Evolutionary conservation across 1,284 basidiomycete genomes (phyloP).

Genomic region (Cystobasidium sp.): DNA sequence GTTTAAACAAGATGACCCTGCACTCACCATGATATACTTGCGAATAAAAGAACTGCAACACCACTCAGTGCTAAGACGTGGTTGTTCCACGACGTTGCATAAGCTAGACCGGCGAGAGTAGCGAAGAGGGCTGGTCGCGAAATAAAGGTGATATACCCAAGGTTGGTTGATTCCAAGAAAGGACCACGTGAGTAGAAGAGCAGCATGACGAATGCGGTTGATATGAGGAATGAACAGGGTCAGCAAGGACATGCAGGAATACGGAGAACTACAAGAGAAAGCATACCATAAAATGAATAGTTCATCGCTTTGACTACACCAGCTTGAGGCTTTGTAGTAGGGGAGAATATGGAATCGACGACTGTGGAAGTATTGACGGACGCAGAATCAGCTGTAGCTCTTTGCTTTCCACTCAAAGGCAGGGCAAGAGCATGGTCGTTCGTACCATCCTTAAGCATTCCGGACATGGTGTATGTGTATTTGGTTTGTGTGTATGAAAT

Average conservation of each 20-base stretch:
- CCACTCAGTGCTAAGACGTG: slow-evolving; percentile 35
- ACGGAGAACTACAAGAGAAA: not conserved
- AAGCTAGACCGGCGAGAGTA: slow-evolving; percentile 35
- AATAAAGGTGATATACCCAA: not conserved
- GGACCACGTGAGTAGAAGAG: slow-evolving; percentile 1
- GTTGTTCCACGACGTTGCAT: slow-evolving; percentile 34
- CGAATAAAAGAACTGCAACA: slow-evolving; percentile 26
- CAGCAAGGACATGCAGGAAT: not conserved
- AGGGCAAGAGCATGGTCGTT: not conserved
- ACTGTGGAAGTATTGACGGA: slow-evolving; percentile 2
- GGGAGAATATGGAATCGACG: slow-evolving; percentile 43
- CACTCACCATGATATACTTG: slow-evolving; percentile 36
- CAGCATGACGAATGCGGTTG: not conserved
- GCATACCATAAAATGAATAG: slow-evolving; percentile 40
- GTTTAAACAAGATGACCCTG: not conserved
- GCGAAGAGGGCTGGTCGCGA: slow-evolving; percentile 30
- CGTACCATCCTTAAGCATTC: slow-evolving; percentile 31
- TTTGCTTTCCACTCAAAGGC: not conserved
- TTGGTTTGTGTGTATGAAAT: not conserved
- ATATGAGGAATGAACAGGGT: not conserved
- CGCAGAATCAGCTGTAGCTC: not conserved
- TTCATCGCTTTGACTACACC: slow-evolving; percentile 42
- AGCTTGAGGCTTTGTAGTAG: slow-evolving; percentile 43
- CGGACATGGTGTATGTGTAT: slow-evolving; percentile 14
- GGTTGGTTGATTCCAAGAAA: too few relatives aligned